phyloP scores from a whole-genome alignment of 768 basidiomycete genomes.

The Tylopilus felleus region DNA sequence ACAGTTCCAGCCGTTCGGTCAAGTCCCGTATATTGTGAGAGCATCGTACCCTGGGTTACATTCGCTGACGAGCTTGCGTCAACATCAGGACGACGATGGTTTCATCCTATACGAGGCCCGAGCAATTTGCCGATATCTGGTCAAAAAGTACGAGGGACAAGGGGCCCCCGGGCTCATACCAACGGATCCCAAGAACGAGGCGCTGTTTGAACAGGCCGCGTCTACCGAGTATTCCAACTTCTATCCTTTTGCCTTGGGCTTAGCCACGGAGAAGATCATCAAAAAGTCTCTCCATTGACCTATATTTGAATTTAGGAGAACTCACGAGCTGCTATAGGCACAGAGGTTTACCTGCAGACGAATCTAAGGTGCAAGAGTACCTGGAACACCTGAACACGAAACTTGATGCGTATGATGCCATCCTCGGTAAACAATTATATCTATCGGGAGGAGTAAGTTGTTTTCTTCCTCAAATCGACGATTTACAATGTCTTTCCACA shows the following conservation, averaged over 20 bases:
- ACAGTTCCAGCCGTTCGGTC: conserved; percentile 50
- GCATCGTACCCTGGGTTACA: not conserved
- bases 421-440: conserved; percentile 52
- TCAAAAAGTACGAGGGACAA: conserved; percentile 36
- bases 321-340: conserved; percentile 12
- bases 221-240: conserved; percentile 52
- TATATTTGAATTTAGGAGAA: not conserved
- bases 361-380: conserved; percentile 22
- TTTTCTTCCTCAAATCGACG: not conserved
- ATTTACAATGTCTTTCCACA: conserved; percentile 13
- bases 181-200: conserved; percentile 32
- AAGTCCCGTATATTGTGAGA: conserved; percentile 37
- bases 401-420: conserved; percentile 50
- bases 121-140: conserved; percentile 42
- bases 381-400: conserved; percentile 32
- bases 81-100: conserved; percentile 35
- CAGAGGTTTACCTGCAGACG: conserved; percentile 13
- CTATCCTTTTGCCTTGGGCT: conserved; percentile 41
- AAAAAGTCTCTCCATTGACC: conserved; percentile 41
- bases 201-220: conserved; percentile 49
- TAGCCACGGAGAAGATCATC: conserved; percentile 48
- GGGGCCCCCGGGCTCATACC: conserved; percentile 36
- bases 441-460: conserved; percentile 52
- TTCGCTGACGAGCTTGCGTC: not conserved
- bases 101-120: conserved; percentile 42